Conservation (phyloP, 768 basidiomycete species). For the Leccinum subgranulosum region DNA sequence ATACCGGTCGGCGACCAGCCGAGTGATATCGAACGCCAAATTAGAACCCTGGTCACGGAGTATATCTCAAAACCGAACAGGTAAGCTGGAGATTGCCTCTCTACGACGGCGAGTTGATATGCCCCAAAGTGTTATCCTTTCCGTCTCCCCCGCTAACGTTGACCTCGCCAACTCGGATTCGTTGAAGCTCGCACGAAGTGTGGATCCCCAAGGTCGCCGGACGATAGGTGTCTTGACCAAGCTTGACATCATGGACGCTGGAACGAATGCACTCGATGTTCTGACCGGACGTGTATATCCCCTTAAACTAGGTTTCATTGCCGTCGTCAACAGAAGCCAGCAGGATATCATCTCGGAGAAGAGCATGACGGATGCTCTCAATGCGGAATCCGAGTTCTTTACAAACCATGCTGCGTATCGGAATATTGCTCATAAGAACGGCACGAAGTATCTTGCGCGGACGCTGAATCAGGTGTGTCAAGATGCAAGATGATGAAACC, state of each 20-base stretch:
- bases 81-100: slow-evolving; percentile 38
- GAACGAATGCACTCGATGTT: slow-evolving; percentile 95
- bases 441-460: slow-evolving; percentile 93
- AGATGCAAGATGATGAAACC: neutral
- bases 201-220: slow-evolving; percentile 93
- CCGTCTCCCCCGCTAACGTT: slow-evolving; percentile 96
- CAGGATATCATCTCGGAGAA: slow-evolving; percentile 92
- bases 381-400: slow-evolving; percentile 90
- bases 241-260: slow-evolving; percentile 98
- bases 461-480: slow-evolving; percentile 82
- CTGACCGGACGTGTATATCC: slow-evolving; percentile 97
- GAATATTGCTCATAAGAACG: slow-evolving; percentile 95
- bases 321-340: slow-evolving; percentile 96
- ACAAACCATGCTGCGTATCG: slow-evolving; percentile 84
- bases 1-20: slow-evolving; percentile 97
- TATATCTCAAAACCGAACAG: slow-evolving; percentile 97
- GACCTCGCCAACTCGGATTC: slow-evolving; percentile 99
- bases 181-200: slow-evolving; percentile 90
- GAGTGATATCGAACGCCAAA: slow-evolving; percentile 96
- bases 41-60: slow-evolving; percentile 89
- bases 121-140: slow-evolving; percentile 78
- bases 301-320: slow-evolving; percentile 96
- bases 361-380: slow-evolving; percentile 79
- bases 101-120: slow-evolving; percentile 5
- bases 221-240: slow-evolving; percentile 98